Percentiles rank a stretch among this genome's conserved stretches.
Evolutionary conservation across 2,329 filamentous ascomycete genomes (phyloP).

Genomic region (Pyrenophora tritici-repentis): DNA sequence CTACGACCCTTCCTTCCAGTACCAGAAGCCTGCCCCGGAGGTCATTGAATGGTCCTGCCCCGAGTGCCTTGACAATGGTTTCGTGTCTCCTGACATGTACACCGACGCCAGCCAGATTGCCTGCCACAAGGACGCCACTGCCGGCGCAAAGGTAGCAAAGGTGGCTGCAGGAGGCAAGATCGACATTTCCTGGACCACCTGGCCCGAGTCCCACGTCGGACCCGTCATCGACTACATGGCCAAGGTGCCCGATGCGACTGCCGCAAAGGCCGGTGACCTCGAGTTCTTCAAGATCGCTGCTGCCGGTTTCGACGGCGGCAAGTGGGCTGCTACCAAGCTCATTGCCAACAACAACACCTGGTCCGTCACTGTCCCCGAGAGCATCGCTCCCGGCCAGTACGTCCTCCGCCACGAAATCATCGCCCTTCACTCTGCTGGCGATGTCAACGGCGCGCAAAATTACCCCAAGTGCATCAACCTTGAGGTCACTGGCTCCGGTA

Average conservation of each 20-base stretch:
- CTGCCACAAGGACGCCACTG: constrained; percentile 62
- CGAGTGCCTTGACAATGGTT: constrained; percentile 58
- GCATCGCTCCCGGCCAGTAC: constrained; percentile 61
- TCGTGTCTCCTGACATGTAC: constrained; percentile 56
- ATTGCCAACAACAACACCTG: constrained; percentile 56
- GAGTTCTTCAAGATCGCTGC: constrained; percentile 69
- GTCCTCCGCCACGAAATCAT: constrained; percentile 65
- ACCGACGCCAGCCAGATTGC: constrained; percentile 57
- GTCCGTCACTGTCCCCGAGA: constrained; percentile 57
- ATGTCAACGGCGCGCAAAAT: constrained; percentile 52
- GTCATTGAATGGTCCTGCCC: constrained; percentile 61
- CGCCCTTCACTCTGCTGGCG: constrained; percentile 61
- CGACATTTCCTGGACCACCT: constrained; percentile 66
- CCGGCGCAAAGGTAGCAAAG: constrained; percentile 56
- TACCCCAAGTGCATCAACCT: constrained; percentile 55
- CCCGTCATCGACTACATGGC: constrained; percentile 69
- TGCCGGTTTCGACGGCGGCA: constrained; percentile 57
- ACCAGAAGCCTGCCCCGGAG: constrained; percentile 37
- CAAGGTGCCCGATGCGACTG: constrained; percentile 59
- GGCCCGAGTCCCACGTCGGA: constrained; percentile 68
- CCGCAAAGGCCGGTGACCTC: constrained; percentile 58
- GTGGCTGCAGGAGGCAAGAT: constrained; percentile 64
- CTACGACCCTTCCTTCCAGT: constrained; percentile 50
- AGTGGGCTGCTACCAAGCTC: constrained; percentile 62
- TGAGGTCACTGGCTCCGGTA: constrained; percentile 58